A percentile compares a stretch with the other conserved stretches of the same genome.
These are phyloP conservation scores for Phytophthora meadii DNA, from an alignment of 352 stramenopile genomes.

Conservation along the genomic window DNA sequence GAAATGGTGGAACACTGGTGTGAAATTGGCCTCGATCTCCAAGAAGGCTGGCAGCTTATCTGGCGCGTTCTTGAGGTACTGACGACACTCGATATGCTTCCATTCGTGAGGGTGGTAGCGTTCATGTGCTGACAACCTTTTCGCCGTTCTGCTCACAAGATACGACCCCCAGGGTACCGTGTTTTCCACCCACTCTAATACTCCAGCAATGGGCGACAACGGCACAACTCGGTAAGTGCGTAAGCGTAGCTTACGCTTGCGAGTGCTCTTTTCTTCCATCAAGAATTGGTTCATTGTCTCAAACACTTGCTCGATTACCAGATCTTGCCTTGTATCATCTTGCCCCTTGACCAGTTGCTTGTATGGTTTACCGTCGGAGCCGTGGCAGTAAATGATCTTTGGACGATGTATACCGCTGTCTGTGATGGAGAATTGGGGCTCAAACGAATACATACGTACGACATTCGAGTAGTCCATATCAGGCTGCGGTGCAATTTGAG, in stretches of 20 bases:
- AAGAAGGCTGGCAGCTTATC: slow-evolving; percentile 88
- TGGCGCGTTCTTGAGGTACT: slow-evolving; percentile 73
- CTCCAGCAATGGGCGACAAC: slow-evolving; percentile 91
- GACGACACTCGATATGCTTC: slow-evolving; percentile 85
- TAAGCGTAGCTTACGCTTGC: slow-evolving; percentile 84
- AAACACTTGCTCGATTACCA: slow-evolving; percentile 92
- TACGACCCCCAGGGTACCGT: slow-evolving; percentile 95
- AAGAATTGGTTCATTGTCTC: slow-evolving; percentile 92
- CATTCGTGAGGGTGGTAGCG: slow-evolving; percentile 96
- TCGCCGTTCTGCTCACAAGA: slow-evolving; percentile 70
- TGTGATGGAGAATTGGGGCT: slow-evolving; percentile 93
- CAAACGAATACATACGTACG: slow-evolving; percentile 90
- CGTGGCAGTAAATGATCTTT: slow-evolving; percentile 98
- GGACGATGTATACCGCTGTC: slow-evolving; percentile 95
- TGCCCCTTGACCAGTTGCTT: slow-evolving; percentile 97
- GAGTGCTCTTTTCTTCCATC: slow-evolving; percentile 64
- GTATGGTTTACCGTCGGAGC: slow-evolving; percentile 91
- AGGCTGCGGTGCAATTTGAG: slow-evolving; percentile 58
- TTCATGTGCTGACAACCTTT: slow-evolving; percentile 85
- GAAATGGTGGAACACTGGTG: slow-evolving; percentile 97
- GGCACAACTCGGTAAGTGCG: slow-evolving; percentile 97
- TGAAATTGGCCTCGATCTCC: slow-evolving; percentile 95
- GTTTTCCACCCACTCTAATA: slow-evolving; percentile 99
- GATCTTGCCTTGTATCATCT: slow-evolving; percentile 88
- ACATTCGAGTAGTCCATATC: slow-evolving; percentile 88